Percentiles rank a stretch among this genome's conserved stretches.
phyloP scores from a whole-genome alignment of 805 yeast species.

The Myxozyma neglecta region DNA sequence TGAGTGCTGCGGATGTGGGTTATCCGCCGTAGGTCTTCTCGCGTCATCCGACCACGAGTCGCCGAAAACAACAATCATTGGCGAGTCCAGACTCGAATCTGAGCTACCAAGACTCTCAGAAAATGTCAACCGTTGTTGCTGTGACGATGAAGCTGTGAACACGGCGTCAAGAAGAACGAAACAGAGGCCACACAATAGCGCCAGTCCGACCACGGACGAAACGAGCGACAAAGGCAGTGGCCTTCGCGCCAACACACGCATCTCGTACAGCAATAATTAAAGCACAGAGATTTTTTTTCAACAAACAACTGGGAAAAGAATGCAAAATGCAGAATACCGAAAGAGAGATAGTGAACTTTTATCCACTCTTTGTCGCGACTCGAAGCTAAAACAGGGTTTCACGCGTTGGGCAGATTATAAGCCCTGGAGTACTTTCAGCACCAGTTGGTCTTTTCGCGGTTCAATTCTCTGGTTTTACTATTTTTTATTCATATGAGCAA shows the following conservation, averaged over 20 bases:
- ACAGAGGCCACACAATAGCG: background rate
- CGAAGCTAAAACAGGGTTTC: too few relatives aligned
- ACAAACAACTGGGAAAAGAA: background rate
- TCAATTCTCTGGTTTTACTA: too few relatives aligned
- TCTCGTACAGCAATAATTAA: background rate
- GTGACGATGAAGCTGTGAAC: background rate
- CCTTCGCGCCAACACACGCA: conserved; percentile 8
- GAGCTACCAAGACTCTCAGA: background rate
- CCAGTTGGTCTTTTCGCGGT: too few relatives aligned
- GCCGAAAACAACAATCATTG: conserved; percentile 23
- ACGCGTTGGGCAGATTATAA: too few relatives aligned
- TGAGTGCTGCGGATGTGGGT: background rate
- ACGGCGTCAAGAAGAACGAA: conserved; percentile 1
- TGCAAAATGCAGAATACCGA: background rate
- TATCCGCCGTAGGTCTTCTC: conserved; percentile 8
- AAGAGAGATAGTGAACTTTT: background rate
- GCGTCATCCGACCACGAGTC: conserved; percentile 32
- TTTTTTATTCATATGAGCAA: too few relatives aligned
- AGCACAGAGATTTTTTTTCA: background rate
- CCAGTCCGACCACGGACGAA: background rate
- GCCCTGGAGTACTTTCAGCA: too few relatives aligned
- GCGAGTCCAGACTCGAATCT: background rate
- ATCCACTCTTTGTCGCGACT: too few relatives aligned
- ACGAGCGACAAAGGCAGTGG: background rate
- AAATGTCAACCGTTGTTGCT: background rate